Evolutionary conservation across 257 asterid genomes (phyloP).

Genomic region (Osmanthus fragrans): DNA sequence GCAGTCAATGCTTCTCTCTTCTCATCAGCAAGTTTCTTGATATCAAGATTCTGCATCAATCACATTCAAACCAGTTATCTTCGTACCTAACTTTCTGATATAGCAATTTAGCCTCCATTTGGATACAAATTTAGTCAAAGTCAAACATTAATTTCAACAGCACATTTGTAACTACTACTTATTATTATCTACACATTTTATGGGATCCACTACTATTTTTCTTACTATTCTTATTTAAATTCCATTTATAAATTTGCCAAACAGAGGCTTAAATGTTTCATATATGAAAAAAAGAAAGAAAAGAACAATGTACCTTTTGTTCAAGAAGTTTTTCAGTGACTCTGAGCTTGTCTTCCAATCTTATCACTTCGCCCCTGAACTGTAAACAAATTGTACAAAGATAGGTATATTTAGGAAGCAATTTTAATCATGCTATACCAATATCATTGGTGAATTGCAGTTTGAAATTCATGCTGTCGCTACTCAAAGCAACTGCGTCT

Average conservation of each 20-base stretch:
- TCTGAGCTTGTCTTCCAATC: conserved; percentile 60
- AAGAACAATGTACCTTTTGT: conserved; percentile 55
- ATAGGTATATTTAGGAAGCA: background rate
- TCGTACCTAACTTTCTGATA: background rate
- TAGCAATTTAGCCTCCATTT: background rate
- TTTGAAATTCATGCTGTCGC: too few relatives aligned
- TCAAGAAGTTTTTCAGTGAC: conserved; percentile 48
- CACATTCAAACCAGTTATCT: conserved; percentile 13
- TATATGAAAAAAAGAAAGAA: background rate
- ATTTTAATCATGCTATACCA: too few relatives aligned
- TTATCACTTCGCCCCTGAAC: conserved; percentile 59
- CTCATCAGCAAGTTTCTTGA: conserved; percentile 59
- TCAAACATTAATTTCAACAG: too few relatives aligned
- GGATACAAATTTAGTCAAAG: too few relatives aligned
- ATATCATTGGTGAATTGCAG: too few relatives aligned
- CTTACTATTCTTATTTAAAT: too few relatives aligned
- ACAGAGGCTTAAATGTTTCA: background rate
- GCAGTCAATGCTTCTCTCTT: conserved; percentile 78
- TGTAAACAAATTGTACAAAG: conserved; percentile 25
- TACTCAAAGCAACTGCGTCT: too few relatives aligned
- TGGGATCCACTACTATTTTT: too few relatives aligned
- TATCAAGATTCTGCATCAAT: conserved; percentile 67
- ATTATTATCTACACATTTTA: too few relatives aligned
- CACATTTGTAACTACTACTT: too few relatives aligned
- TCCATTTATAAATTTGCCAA: too few relatives aligned